These are phyloP conservation scores for Aureobasidium sp. DNA, from an alignment of 2,329 filamentous ascomycete genomes.

Conservation along the genomic window DNA sequence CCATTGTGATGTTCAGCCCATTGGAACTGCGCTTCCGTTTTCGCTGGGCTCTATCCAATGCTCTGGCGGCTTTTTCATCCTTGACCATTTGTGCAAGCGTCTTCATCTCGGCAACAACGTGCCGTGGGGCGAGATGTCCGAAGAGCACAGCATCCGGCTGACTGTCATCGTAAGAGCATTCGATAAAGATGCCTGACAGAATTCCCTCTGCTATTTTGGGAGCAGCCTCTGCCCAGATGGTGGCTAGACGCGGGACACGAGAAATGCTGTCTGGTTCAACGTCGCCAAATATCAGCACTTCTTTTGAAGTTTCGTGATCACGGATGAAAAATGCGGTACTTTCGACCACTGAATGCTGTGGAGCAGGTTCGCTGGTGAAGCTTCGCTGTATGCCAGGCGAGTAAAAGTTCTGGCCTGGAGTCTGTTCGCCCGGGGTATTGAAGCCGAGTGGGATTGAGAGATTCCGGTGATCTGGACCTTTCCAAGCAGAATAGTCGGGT, in stretches of 20 bases:
- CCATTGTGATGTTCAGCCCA: conserved; percentile 17
- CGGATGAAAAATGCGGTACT: conserved; percentile 92
- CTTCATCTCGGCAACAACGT: conserved; percentile 71
- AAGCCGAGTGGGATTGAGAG: not conserved
- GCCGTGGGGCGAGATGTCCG: conserved; percentile 79
- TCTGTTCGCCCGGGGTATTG: not conserved
- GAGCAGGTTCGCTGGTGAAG: conserved; percentile 17
- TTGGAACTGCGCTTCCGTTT: conserved; percentile 58
- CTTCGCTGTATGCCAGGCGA: not conserved
- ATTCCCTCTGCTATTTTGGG: conserved; percentile 69
- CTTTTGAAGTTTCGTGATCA: conserved; percentile 49
- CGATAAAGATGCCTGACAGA: conserved; percentile 80
- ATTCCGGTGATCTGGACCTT: not conserved
- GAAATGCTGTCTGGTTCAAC: conserved; percentile 88
- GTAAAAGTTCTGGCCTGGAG: conserved; percentile 8
- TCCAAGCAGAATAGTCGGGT: conserved; percentile 12
- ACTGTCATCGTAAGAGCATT: conserved; percentile 85
- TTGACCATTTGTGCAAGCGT: conserved; percentile 64
- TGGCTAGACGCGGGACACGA: conserved; percentile 69
- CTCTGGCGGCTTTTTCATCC: conserved; percentile 34
- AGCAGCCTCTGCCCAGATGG: conserved; percentile 82
- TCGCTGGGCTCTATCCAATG: conserved; percentile 38
- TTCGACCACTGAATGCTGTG: conserved; percentile 62
- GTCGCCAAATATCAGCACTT: conserved; percentile 91
- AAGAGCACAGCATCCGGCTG: conserved; percentile 73